phyloP scores from a whole-genome alignment of 2,329 filamentous ascomycete species.

The Aspergillus udagawae region DNA sequence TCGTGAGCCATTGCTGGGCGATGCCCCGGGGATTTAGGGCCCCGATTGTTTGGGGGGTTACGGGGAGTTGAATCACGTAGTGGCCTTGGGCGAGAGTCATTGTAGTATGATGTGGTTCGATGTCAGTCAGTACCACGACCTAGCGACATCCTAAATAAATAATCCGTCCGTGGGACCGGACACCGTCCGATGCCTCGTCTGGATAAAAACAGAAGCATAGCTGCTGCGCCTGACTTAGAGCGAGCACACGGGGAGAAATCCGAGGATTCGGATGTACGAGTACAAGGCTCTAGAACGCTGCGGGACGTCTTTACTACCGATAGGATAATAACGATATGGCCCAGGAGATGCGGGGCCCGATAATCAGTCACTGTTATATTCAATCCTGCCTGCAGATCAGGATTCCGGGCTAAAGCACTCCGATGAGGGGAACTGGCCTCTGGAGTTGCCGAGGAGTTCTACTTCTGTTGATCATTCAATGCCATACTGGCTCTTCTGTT shows the following conservation, averaged over 20 bases:
- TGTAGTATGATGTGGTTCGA: neutral
- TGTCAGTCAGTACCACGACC: neutral
- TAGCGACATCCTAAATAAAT: neutral
- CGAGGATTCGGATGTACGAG: neutral
- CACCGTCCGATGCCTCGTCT: neutral
- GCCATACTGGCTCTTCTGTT: too few relatives aligned
- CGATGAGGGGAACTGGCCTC: neutral
- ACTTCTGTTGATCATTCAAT: too few relatives aligned
- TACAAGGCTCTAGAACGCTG: neutral
- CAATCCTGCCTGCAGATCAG: neutral
- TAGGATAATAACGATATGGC: neutral
- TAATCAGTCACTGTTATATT: neutral
- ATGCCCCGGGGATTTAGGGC: conserved; percentile 22
- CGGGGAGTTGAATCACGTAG: conserved; percentile 30
- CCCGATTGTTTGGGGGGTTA: conserved; percentile 17
- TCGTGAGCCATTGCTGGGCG: conserved; percentile 31
- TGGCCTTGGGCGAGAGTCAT: conserved; percentile 19
- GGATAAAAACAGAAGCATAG: too few relatives aligned
- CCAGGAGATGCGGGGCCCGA: neutral
- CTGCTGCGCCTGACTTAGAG: neutral
- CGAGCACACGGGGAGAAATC: neutral
- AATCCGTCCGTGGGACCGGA: neutral
- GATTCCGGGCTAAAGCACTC: neutral
- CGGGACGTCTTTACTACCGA: neutral
- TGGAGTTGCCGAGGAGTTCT: neutral